Percentiles rank a stretch among this genome's conserved stretches.
These are phyloP conservation scores for Planoprotostelium fungivorum DNA, from an alignment of 78 protist genomes.

Conservation along the genomic window DNA sequence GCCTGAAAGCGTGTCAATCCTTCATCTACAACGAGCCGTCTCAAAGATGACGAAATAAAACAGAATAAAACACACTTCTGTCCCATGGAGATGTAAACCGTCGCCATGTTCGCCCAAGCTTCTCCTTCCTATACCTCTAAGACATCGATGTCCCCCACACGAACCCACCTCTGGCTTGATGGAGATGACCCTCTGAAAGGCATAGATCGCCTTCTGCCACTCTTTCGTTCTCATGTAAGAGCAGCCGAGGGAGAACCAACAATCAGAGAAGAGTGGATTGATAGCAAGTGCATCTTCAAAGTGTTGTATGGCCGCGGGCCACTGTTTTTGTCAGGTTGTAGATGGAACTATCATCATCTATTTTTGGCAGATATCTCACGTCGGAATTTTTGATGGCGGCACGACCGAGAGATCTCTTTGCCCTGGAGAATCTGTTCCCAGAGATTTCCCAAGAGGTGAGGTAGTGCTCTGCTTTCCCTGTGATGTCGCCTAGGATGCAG, in stretches of 20 bases:
- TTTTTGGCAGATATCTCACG: too few species aligned
- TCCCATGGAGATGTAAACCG: slow-evolving; percentile 40
- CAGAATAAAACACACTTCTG: too few species aligned
- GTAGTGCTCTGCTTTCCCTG: slow-evolving; percentile 27
- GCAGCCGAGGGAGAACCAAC: slow-evolving; percentile 77
- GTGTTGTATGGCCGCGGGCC: slow-evolving; percentile 17
- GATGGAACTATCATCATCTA: too few species aligned
- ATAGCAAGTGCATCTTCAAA: slow-evolving; percentile 37
- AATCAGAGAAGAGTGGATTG: slow-evolving; percentile 46
- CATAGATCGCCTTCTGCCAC: slow-evolving; percentile 40
- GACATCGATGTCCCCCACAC: too few species aligned
- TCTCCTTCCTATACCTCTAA: slow-evolving; percentile 31
- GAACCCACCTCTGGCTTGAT: slow-evolving; percentile 34
- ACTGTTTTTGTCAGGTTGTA: slow-evolving; percentile 10
- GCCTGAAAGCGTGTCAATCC: slow-evolving; percentile 2
- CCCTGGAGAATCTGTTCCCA: slow-evolving; percentile 36
- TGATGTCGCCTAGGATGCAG: slow-evolving; percentile 63
- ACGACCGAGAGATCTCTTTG: slow-evolving; percentile 50
- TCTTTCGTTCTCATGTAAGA: slow-evolving; percentile 44
- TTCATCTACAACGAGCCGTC: not conserved
- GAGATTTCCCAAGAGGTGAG: slow-evolving; percentile 60
- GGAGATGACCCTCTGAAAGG: slow-evolving; percentile 42
- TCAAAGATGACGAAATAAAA: too few species aligned
- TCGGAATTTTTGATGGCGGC: slow-evolving; percentile 4
- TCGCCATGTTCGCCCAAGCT: slow-evolving; percentile 69